Conservation (phyloP, 495 filamentous ascomycete species). For the Saxophila tyrrhenica region DNA sequence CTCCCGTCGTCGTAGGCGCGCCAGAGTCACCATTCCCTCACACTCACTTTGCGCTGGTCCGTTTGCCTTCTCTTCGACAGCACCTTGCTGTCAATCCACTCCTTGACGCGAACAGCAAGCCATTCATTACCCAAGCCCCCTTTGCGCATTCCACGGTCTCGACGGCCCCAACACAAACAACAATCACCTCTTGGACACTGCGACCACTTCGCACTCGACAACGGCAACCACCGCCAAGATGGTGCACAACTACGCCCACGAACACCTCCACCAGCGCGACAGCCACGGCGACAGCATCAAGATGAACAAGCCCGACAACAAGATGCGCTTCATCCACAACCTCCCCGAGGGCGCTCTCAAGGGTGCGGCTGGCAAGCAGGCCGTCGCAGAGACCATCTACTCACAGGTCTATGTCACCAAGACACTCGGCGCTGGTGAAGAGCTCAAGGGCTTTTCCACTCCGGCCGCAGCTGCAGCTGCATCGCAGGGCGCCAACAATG, state of each 20-base stretch:
- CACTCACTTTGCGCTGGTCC: no score
- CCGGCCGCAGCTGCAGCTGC: neutral
- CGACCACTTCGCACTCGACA: neutral
- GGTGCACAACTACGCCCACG: neutral
- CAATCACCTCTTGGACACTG: neutral
- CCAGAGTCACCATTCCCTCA: neutral
- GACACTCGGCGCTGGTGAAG: neutral
- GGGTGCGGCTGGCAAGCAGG: slow-evolving; percentile 3
- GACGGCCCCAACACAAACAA: no score
- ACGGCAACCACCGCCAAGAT: neutral
- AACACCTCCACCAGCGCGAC: slow-evolving; percentile 13
- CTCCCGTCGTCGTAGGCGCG: no score
- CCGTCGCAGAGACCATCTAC: neutral
- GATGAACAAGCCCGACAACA: slow-evolving; percentile 2
- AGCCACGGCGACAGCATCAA: neutral
- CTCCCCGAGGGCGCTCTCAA: neutral
- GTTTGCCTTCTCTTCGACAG: no score
- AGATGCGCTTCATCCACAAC: slow-evolving; percentile 2
- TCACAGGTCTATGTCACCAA: neutral
- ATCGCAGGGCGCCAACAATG: neutral
- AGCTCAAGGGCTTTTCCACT: slow-evolving; percentile 1
- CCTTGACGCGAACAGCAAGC: no score
- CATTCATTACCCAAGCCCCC: no score
- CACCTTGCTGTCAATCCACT: no score
- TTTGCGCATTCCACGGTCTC: no score